Percentiles rank a stretch among this genome's conserved stretches.
Conservation (phyloP, 768 basidiomycete genomes). For the Termitomyces sp. region DNA sequence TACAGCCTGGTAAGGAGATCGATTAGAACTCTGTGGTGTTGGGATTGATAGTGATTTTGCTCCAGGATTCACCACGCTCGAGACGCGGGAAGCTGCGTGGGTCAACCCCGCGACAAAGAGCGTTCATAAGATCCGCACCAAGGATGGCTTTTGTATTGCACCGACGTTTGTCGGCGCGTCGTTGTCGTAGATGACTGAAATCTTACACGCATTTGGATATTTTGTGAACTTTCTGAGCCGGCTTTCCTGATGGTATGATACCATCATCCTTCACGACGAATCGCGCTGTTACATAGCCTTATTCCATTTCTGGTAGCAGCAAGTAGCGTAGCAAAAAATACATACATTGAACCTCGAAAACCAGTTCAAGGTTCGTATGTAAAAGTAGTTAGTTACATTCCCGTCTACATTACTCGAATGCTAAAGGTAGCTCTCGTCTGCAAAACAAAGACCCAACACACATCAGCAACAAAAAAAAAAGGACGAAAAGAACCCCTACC, state of each 20-base stretch:
- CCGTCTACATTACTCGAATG: conserved; percentile 2
- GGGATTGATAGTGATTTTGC: background rate
- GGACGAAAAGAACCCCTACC: background rate
- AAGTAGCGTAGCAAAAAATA: too few species aligned
- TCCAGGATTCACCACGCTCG: conserved; percentile 82
- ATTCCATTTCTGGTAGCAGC: too few species aligned
- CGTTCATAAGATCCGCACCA: conserved; percentile 82
- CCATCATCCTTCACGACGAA: background rate
- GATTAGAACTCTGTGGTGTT: background rate
- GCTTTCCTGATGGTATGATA: too few species aligned
- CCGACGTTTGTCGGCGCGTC: conserved; percentile 85
- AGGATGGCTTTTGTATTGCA: conserved; percentile 75
- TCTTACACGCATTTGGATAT: background rate
- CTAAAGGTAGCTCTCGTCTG: conserved; percentile 3
- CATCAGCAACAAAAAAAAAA: background rate
- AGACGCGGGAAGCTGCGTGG: conserved; percentile 89
- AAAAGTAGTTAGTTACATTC: background rate
- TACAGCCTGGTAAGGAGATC: conserved; percentile 73
- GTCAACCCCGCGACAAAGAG: conserved; percentile 75
- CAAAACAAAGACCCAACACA: background rate
- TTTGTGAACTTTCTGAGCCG: background rate
- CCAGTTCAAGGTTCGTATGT: conserved; percentile 6
- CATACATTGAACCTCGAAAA: conserved; percentile 1
- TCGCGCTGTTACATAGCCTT: background rate
- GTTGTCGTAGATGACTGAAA: conserved; percentile 86